Base-by-base conservation (phyloP, 116 monocot genomes). In the Iris pallida region DNA sequence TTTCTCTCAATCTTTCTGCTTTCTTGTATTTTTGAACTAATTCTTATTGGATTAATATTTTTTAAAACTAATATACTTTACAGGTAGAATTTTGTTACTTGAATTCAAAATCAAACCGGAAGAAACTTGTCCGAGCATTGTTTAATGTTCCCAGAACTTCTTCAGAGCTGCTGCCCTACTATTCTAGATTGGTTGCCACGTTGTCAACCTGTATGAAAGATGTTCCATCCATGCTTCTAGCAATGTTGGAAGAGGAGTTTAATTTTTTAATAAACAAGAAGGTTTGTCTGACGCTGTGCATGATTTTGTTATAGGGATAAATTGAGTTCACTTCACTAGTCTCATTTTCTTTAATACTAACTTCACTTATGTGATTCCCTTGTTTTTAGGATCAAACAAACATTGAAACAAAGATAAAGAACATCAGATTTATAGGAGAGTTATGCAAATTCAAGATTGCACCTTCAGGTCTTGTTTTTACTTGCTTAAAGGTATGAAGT, bases 61-160 rank as follows among this genome's bases (percentile, higher is more conserved):
- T n/a, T 55, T 43, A 53, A 61, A 46, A 47, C 56, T 53, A 45
- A 18, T 51, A 56, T 46, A 16, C 43, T 51, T 70, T 63, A 18
- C 85, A 97, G 97, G 97, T 97, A 30, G 92, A 92, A 44, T 97
- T 97, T 79, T 97, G 97, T 74, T 97, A 92, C 64, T 68, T 97
- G 68, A 97, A 97, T 78, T 87, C 97, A 65, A 97, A 97, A 79
- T 63, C 92, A 78, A 92, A 71, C 61, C 73, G 97, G 67, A 97
- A 97, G 83, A 97, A 90, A 69, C 87, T 97, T 61, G 90, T 80
- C 9, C 73, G 97, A 30, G 64, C 87, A 42, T 61, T 97, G 63
- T 97, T 90, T 66, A 89, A 84, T 81, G 97, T 92, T 14, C 85
- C 92, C 10, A 87, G 97, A 76, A 97, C 92, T 56, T 97, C 97